Base-by-base conservation (phyloP, 1,284 basidiomycete species). In the Ganoderma sp. region DNA sequence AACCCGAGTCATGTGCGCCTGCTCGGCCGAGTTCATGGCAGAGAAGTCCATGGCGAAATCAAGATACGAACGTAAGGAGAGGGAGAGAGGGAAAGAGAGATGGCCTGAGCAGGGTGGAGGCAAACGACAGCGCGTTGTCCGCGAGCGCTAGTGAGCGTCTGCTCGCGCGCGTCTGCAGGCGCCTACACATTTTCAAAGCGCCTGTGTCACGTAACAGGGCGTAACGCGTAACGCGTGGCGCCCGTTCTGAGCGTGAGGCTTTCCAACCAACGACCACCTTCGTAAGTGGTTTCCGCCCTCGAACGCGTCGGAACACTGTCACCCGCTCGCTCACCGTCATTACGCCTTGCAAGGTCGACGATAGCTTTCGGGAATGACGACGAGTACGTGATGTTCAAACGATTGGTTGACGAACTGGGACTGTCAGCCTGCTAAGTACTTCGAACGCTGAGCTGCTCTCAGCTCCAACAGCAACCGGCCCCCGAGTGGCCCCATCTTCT, bases 1-100 rank as follows among this genome's bases (percentile, higher is more conserved):
- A 77, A 96, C 82, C 77, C 90, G 93, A 69, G 88, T 90, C 91
- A 97, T 94, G 79, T 95, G 93, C 32, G 93, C 93, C 86, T 96
- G 94, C 80, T 96, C 95, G 75, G 93, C 88, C 57, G 88, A 79
- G 80, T 90, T 95, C 82, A 96, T 89, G 74, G 88, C 84, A 73
- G 93, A 94, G 78, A 96, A 93, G 81, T 96, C 95, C 94, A 96
- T 96, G 66, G 68, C 73, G 71, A 70, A 59, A 9, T 25, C n/a
- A 41, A 70, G 68, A 28, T n/a, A 39, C 5, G 61, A 15, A 41
- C 6, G 63, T 42, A 64, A 37, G 56, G 37, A 37, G 41, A 28
- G 34, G 25, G 9, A 25, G 34, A 42, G 41, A n/a, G 25, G 34
- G 56, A 12, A n/a, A 32, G 32, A 32, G 32, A 32, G 48, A 54